Percentiles rank a stretch among this genome's conserved stretches.
Evolutionary conservation across 1,139 yeast genomes (phyloP).

Genomic region (Candida glucosophila): DNA sequence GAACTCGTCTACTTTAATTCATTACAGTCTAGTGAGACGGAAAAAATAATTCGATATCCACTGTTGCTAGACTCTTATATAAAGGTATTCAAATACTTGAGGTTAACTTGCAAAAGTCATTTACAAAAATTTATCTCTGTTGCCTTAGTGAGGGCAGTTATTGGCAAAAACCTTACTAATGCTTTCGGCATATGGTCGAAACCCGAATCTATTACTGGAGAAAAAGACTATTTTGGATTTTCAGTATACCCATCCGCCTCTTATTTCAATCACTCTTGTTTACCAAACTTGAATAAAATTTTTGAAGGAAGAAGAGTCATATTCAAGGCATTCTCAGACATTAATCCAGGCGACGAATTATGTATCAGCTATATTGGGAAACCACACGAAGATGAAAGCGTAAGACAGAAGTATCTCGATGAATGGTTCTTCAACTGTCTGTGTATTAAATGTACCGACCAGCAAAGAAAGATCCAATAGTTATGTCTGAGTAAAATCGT

Average conservation of each 20-base stretch:
- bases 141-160: constrained; percentile 33
- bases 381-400: constrained; percentile 28
- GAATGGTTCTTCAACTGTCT: constrained; percentile 60
- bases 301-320: constrained; percentile 13
- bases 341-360: constrained; percentile 40
- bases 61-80: constrained; percentile 42
- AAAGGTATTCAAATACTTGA: constrained; percentile 43
- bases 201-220: constrained; percentile 24
- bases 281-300: constrained; percentile 35
- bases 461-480: constrained; percentile 5
- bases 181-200: constrained; percentile 70
- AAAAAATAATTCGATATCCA: constrained; percentile 42
- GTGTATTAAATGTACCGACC: constrained; percentile 46
- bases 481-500: constrained; percentile 31
- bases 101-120: constrained; percentile 27
- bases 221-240: constrained; percentile 59
- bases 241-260: constrained; percentile 63
- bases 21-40: constrained; percentile 49
- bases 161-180: constrained; percentile 61
- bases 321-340: constrained; percentile 19
- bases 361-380: constrained; percentile 58
- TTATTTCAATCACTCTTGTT: constrained; percentile 62
- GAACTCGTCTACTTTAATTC: constrained; percentile 22
- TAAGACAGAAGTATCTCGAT: constrained; percentile 34
- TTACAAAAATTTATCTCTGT: constrained; percentile 33